phyloP scores from a whole-genome alignment of 805 yeast species.

The Candida incommunis region DNA sequence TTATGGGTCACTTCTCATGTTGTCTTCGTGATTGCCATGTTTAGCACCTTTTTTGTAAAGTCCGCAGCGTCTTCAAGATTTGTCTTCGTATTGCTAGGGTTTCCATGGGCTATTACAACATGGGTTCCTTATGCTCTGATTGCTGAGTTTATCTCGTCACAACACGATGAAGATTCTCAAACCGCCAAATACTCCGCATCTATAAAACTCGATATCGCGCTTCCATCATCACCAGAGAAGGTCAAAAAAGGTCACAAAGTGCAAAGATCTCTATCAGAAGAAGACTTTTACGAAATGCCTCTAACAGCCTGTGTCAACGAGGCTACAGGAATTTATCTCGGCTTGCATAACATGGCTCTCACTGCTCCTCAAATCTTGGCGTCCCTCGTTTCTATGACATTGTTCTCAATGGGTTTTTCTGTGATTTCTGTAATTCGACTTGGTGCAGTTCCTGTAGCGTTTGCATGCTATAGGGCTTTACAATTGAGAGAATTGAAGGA shows the following conservation, averaged over 20 bases:
- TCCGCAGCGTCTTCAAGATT: conserved; percentile 30
- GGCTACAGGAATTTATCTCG: background rate
- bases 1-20: conserved; percentile 40
- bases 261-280: background rate
- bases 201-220: background rate
- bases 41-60: conserved; percentile 31
- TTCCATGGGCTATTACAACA: conserved; percentile 53
- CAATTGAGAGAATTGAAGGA: background rate
- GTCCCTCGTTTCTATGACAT: background rate
- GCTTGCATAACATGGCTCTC: background rate
- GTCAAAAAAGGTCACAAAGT: background rate
- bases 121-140: conserved; percentile 57
- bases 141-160: conserved; percentile 24
- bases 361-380: background rate
- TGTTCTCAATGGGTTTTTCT: background rate
- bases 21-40: conserved; percentile 34
- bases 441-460: background rate
- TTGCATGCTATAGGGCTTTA: background rate
- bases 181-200: background rate
- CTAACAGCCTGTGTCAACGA: background rate
- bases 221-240: background rate
- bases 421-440: background rate
- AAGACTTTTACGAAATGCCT: background rate
- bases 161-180: background rate
- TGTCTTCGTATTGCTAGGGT: conserved; percentile 40